These are phyloP conservation scores for Westerdykella ornata DNA, from an alignment of 2,329 filamentous ascomycete genomes.

Conservation along the genomic window DNA sequence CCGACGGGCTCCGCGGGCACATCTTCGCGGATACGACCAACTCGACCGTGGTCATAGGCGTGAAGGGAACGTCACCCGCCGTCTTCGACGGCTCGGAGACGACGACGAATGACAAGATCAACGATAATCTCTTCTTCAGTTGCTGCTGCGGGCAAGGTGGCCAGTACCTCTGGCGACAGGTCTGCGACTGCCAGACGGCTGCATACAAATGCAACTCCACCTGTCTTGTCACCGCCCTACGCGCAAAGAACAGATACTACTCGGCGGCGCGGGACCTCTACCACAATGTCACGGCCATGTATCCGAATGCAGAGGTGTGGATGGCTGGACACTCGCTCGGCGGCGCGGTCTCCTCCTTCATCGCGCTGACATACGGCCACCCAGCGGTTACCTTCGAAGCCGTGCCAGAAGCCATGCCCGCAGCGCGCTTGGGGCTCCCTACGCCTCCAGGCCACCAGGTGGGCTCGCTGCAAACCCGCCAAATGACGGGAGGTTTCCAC, in stretches of 20 bases:
- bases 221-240: slow-evolving; percentile 69
- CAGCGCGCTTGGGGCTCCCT: slow-evolving; percentile 75
- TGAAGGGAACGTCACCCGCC: slow-evolving; percentile 84
- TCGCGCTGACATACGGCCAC: slow-evolving; percentile 84
- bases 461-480: slow-evolving; percentile 54
- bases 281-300: slow-evolving; percentile 82
- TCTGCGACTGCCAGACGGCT: slow-evolving; percentile 84
- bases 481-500: slow-evolving; percentile 72
- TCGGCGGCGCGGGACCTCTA: slow-evolving; percentile 82
- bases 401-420: slow-evolving; percentile 82
- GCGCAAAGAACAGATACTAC: slow-evolving; percentile 85
- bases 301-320: slow-evolving; percentile 81
- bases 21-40: slow-evolving; percentile 84
- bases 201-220: slow-evolving; percentile 91
- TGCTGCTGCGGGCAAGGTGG: slow-evolving; percentile 96
- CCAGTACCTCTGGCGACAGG: slow-evolving; percentile 80
- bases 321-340: slow-evolving; percentile 87
- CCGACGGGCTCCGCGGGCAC: slow-evolving; percentile 82
- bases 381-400: slow-evolving; percentile 92
- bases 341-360: slow-evolving; percentile 77
- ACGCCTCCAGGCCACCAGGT: slow-evolving; percentile 72
- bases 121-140: slow-evolving; percentile 96
- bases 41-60: slow-evolving; percentile 77
- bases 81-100: slow-evolving; percentile 96
- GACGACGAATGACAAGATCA: slow-evolving; percentile 94